Conservation (phyloP, 2,329 filamentous ascomycete species). For the Aspergillus texensis region DNA sequence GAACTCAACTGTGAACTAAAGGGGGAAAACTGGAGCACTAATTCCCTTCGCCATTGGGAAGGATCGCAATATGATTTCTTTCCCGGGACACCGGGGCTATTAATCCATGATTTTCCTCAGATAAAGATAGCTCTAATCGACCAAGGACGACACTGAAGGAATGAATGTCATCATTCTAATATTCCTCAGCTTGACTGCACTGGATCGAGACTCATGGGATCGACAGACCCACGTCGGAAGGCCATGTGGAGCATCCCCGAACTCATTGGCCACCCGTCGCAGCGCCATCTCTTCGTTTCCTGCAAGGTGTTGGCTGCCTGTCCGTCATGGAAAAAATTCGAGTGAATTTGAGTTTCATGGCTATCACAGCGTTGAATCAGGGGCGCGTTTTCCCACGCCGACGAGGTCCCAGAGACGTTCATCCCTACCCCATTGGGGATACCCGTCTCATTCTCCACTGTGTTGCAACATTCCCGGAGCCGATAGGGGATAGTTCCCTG, state of each 20-base stretch:
- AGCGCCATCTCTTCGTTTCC: background rate
- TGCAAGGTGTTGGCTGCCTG: background rate
- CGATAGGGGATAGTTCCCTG: background rate
- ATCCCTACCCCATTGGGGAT: background rate
- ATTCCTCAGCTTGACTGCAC: background rate
- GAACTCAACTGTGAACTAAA: background rate
- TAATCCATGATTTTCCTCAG: background rate
- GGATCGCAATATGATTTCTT: background rate
- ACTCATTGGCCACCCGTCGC: background rate
- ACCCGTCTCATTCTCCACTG: background rate
- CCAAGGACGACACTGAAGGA: background rate
- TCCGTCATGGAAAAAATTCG: background rate
- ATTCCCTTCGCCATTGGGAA: background rate
- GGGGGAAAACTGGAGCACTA: background rate
- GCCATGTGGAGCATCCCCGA: background rate
- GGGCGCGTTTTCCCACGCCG: background rate
- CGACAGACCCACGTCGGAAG: slow-evolving; percentile 1
- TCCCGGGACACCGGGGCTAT: background rate
- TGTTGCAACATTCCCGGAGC: background rate
- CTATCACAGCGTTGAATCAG: background rate
- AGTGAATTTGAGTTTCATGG: background rate
- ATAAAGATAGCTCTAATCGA: background rate
- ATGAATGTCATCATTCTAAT: background rate
- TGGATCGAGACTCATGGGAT: slow-evolving; percentile 1
- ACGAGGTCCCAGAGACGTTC: background rate